Evolutionary conservation across 1,284 basidiomycete genomes (phyloP), one percentile per base, ranked within the genome.

Genomic region (Filobasidium uniguttulatum): DNA sequence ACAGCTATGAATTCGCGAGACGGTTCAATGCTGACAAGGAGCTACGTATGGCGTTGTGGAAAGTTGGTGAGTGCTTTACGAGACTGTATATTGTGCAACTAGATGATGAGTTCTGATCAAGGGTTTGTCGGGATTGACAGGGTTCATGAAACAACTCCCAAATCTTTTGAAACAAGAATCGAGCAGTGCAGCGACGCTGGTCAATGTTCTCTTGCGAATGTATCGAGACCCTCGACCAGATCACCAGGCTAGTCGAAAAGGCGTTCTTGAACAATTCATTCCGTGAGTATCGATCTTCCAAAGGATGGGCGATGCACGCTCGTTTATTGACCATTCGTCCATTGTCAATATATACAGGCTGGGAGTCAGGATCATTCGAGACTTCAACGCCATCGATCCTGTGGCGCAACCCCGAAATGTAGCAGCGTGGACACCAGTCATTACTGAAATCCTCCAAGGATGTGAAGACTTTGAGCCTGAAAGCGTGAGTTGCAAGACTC

Each of bases 11-110:
- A 60, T 99, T 99, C 62, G 93, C 93, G 12, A 79, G 90, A 52
- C 82, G 82, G 67, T 99, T 99, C 74, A 99, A 99, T 63, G 93
- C 94, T 45, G 89, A 99, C 70, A 96, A 96, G 71, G 91, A 97
- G 44, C 76, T 99, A 35, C 80, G 94, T 35, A 96, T 90, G 49
- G 88, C 85, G 5, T 74, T 99, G 44, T 99, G 94, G 94, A 97
- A 94, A 88, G 94, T 98, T 58, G 91, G 89, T 85, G 55, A 70
- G 87, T 80, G 23, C 12, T 17, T 5, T n/a, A 15, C n/a, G 12
- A 28, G 31, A 10, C 17, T 20, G 1, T 25, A 19, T 15, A 41
- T 14, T 12, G 4, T 22, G 19, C 6, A 12, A 45, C n/a, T 20
- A 17, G 6, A 28, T 26, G n/a, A 9, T 17, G n/a, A 15, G 6